A percentile compares a stretch with the other conserved stretches of the same genome.
Conservation (phyloP, 225 moss, liverwort and hornwort species). For the Pseudisothecium myosuroides region DNA sequence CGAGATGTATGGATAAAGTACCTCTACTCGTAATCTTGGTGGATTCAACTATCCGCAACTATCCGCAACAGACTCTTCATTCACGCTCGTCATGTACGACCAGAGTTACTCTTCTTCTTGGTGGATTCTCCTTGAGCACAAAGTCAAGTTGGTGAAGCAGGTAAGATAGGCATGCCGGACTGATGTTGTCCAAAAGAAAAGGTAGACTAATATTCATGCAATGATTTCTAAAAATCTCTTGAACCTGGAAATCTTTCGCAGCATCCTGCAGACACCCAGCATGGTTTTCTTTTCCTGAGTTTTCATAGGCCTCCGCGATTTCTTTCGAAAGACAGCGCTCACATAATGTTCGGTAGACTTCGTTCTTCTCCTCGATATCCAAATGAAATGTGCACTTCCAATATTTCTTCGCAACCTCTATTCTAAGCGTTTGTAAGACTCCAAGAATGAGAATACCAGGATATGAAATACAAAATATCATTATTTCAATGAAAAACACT, state of each 20-base stretch:
- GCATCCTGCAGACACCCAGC: not conserved
- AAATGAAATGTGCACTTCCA: not conserved
- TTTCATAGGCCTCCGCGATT: not conserved
- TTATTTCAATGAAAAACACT: not conserved
- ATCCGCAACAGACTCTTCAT: too few relatives aligned
- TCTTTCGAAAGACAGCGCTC: not conserved
- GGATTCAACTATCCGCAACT: too few relatives aligned
- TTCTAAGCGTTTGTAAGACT: not conserved
- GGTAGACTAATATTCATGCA: not conserved
- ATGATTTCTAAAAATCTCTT: not conserved
- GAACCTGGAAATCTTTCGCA: not conserved
- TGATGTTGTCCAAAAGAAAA: not conserved
- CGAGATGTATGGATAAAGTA: not conserved
- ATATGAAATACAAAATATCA: not conserved
- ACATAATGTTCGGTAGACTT: not conserved
- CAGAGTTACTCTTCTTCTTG: too few relatives aligned
- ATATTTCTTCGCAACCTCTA: rapidly evolving
- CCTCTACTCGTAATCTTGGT: not conserved
- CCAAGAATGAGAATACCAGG: not conserved
- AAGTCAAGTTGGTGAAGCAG: not conserved
- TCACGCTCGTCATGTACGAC: too few relatives aligned
- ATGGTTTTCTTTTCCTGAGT: not conserved
- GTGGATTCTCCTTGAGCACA: not conserved
- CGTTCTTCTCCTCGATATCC: not conserved
- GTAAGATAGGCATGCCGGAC: not conserved